Conservation (phyloP, 257 asterid genomes). For the Primulina huaijiensis region DNA sequence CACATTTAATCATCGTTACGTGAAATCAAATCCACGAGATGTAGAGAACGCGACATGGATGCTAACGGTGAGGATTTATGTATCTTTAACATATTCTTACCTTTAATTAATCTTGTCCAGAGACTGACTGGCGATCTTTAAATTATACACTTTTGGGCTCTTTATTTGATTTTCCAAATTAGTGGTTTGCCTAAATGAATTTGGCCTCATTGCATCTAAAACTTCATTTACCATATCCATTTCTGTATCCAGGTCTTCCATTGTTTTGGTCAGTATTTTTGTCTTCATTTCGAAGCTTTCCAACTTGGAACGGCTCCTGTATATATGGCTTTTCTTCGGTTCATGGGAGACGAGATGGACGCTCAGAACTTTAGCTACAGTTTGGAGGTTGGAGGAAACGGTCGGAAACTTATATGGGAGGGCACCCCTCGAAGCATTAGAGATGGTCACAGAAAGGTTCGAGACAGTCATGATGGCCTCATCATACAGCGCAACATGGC, state of each 20-base stretch:
- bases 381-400: neutral
- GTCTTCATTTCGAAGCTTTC: neutral
- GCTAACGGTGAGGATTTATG: slow-evolving; percentile 66
- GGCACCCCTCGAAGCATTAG: neutral
- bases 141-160: neutral
- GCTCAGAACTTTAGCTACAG: neutral
- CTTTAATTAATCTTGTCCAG: neutral
- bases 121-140: neutral
- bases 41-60: slow-evolving; percentile 97
- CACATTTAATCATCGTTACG: slow-evolving; percentile 91
- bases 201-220: no score
- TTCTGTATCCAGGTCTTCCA: neutral
- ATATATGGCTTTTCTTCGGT: neutral
- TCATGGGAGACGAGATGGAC: neutral
- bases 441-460: neutral
- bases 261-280: neutral
- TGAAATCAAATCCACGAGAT: slow-evolving; percentile 88
- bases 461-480: neutral
- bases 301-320: neutral
- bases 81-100: neutral
- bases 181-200: no score
- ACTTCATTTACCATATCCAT: neutral
- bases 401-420: neutral
- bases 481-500: neutral
- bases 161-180: neutral